These are phyloP conservation scores for Oropetium thomaeum DNA, from an alignment of 176 grass and related monocot species.

Conservation along the genomic window DNA sequence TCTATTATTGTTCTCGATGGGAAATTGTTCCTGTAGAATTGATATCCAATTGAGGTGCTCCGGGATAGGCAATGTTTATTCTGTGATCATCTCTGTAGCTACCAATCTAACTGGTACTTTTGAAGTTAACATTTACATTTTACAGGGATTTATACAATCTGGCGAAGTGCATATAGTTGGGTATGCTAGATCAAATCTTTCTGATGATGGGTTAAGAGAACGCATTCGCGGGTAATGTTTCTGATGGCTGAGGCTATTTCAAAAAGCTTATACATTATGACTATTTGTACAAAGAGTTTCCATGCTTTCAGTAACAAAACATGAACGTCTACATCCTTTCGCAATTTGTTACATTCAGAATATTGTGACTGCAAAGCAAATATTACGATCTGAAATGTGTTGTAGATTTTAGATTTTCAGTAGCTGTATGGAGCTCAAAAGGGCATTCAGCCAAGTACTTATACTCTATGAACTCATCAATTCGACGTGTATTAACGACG, in stretches of 20 bases:
- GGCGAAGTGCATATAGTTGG: conserved; percentile 91
- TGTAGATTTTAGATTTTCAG: conserved; percentile 24
- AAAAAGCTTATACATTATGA: neutral
- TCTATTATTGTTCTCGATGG: neutral
- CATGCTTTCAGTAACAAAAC: neutral
- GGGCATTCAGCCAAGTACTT: neutral
- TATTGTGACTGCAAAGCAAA: conserved; percentile 4
- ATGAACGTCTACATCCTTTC: neutral
- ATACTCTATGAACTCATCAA: conserved; percentile 12
- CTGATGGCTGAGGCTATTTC: conserved; percentile 20
- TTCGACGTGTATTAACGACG: conserved; percentile 3
- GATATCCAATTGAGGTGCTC: conserved; percentile 15
- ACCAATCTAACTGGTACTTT: neutral
- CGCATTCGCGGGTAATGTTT: conserved; percentile 73
- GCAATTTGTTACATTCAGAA: conserved; percentile 8
- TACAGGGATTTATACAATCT: conserved; percentile 76
- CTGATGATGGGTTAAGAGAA: conserved; percentile 81
- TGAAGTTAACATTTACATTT: conserved; percentile 16
- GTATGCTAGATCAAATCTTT: conserved; percentile 89
- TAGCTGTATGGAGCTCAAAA: neutral
- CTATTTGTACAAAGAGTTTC: neutral
- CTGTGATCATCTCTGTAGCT: neutral
- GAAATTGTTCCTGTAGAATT: conserved; percentile 2
- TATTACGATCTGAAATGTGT: conserved; percentile 9
- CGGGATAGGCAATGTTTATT: conserved; percentile 12